Evolutionary conservation across 2,329 filamentous ascomycete species (phyloP), one percentile per base, ranked within the genome.

Genomic region (Blumeriella jaapii): DNA sequence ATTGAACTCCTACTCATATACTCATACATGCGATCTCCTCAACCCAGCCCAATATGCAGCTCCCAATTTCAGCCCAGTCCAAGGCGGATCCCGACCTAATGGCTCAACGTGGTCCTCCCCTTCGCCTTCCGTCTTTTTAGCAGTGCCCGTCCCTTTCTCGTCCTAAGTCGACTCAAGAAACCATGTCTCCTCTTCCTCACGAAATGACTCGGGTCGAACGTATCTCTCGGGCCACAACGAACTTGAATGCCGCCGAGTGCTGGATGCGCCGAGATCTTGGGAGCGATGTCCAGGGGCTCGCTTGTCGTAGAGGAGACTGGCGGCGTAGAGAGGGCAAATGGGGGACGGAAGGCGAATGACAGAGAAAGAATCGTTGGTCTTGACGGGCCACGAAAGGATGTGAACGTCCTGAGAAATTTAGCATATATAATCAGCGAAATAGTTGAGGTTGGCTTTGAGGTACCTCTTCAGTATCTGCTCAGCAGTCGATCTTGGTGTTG

Each of bases 131-230:
- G 44, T 38, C 55, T 49, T 35, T 46, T 41, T 22, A 58, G 29
- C 2, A 44, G 51, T 31, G 42, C 47, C 19, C 50, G 38, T 3
- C 55, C 55, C 30, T 55, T 58, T 40, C 54, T 48, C 27, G 52
- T 58, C 42, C 39, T 47, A 20, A 55, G 29, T 11, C 55, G 36
- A 25, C 47, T 51, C 46, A 58, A 51, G 39, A 58, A 58, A 6
- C 55, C 55, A 52, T 58, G 55, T 37, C 55, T 45, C 28, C 55
- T 38, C 51, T 58, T 58, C 39, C 55, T 44, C 12, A 57, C 54
- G 44, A 58, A 57, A 49, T 58, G 55, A 41, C 51, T 55, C 6
- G 55, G 54, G 34, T 41, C 50, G 29, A 55, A 56, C 7, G 55
- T 58, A 38, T 55, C 45, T 39, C 55, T 38, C 2, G 54, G 55